These are phyloP conservation scores for Lotmaria passim DNA, from an alignment of 208 protist genomes.

Conservation along the genomic window DNA sequence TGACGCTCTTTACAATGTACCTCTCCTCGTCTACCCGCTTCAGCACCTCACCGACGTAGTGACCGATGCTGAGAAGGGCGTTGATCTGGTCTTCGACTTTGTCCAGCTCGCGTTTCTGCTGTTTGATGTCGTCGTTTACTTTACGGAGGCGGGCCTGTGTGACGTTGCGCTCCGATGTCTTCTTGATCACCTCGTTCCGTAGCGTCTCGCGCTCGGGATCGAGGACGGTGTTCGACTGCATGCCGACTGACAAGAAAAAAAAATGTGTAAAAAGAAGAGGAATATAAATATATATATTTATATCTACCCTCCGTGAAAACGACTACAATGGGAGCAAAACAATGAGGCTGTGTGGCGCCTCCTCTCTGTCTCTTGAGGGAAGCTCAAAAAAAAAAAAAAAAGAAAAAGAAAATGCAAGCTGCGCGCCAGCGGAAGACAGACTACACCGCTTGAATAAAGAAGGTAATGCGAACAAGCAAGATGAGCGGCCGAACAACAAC, in stretches of 20 bases:
- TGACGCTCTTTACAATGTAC: constrained; percentile 99
- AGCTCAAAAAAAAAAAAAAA: too few species aligned
- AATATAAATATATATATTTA: too few species aligned
- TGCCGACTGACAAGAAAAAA: constrained; percentile 11
- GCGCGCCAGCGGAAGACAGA: too few species aligned
- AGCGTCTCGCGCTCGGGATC: constrained; percentile 70
- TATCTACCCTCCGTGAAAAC: too few species aligned
- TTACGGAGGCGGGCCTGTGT: constrained; percentile 58
- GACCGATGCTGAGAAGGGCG: constrained; percentile 98
- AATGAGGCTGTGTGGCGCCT: too few species aligned
- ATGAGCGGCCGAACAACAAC: too few species aligned
- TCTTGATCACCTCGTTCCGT: constrained; percentile 57
- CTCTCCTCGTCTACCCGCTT: constrained; percentile 93
- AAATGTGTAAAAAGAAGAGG: constrained; percentile 7
- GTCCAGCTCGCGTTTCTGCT: constrained; percentile 92
- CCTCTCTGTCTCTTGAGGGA: too few species aligned
- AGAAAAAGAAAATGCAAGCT: too few species aligned
- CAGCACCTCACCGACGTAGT: constrained; percentile 99
- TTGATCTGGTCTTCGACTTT: constrained; percentile 98
- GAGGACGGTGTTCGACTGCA: constrained; percentile 63
- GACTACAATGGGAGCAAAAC: too few species aligned
- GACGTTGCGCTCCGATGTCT: constrained; percentile 61
- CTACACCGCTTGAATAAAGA: too few species aligned
- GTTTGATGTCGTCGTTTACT: constrained; percentile 45
- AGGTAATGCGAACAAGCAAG: too few species aligned